phyloP scores from a whole-genome alignment of 2,329 filamentous ascomycete genomes.

The Albophoma yamanashiensis region DNA sequence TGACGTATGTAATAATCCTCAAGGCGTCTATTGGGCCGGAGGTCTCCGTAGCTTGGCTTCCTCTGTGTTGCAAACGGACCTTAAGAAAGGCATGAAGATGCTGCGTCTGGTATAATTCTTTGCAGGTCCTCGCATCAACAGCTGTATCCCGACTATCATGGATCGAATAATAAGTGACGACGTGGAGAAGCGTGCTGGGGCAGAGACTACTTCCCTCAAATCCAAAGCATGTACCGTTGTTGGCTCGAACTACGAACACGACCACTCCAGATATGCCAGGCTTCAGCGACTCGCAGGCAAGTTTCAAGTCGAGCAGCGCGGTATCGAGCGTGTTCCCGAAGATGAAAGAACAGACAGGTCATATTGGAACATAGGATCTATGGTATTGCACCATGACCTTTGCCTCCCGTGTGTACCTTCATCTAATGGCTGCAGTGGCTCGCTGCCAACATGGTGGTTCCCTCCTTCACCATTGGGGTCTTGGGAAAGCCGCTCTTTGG shows the following conservation, averaged over 20 bases:
- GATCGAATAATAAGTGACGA: not conserved
- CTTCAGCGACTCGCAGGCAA: not conserved
- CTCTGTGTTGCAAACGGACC: not conserved
- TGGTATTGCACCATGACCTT: not conserved
- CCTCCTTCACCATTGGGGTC: not conserved
- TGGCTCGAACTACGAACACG: not conserved
- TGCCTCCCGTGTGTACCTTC: not conserved
- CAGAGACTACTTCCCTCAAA: not conserved
- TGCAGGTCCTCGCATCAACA: not conserved
- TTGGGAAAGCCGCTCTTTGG: not conserved
- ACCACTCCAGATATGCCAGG: not conserved
- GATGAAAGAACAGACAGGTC: not conserved
- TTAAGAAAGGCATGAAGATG: not conserved
- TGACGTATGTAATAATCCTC: not conserved
- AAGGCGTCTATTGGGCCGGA: not conserved
- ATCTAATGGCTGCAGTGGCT: not conserved
- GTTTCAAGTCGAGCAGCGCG: not conserved
- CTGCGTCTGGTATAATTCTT: not conserved
- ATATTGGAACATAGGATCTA: not conserved
- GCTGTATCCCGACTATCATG: not conserved
- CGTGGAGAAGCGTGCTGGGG: not conserved
- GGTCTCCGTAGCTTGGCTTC: not conserved
- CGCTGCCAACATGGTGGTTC: not conserved
- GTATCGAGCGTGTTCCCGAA: not conserved
- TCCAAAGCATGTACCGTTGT: not conserved